Percentiles rank a stretch among this genome's conserved stretches.
phyloP scores from a whole-genome alignment of 495 filamentous ascomycete species.

The Annulohypoxylon stygium region DNA sequence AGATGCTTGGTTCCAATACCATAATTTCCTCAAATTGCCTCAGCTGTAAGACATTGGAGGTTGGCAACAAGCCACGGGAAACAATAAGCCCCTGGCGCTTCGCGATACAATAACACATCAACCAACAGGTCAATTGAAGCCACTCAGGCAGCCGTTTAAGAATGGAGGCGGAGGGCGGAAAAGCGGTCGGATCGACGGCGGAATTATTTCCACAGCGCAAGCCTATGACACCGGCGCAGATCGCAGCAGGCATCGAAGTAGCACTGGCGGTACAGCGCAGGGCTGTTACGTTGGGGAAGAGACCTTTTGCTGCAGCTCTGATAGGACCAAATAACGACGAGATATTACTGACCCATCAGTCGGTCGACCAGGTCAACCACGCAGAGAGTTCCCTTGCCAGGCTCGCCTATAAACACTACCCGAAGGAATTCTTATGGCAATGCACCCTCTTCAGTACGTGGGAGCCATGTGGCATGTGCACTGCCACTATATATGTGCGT shows the following conservation, averaged over 20 bases:
- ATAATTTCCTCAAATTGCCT: neutral
- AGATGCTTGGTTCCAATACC: neutral
- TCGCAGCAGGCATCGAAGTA: constrained; percentile 53
- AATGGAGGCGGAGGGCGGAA: constrained; percentile 42
- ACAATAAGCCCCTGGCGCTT: neutral
- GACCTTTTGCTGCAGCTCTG: constrained; percentile 64
- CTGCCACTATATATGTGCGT: constrained; percentile 50
- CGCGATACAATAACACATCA: neutral
- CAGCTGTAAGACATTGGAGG: neutral
- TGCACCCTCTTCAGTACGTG: constrained; percentile 68
- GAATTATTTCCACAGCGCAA: constrained; percentile 52
- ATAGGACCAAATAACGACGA: constrained; percentile 65
- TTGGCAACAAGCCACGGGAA: neutral
- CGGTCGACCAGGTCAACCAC: constrained; percentile 69
- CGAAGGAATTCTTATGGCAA: constrained; percentile 61
- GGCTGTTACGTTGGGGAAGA: constrained; percentile 59
- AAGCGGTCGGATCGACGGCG: constrained; percentile 3
- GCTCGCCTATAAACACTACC: constrained; percentile 64
- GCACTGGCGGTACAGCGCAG: constrained; percentile 59
- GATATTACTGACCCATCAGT: constrained; percentile 61
- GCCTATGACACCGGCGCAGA: constrained; percentile 52
- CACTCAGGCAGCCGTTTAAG: neutral
- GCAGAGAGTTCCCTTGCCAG: constrained; percentile 65
- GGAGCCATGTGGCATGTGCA: constrained; percentile 71
- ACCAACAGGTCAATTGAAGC: neutral